Evolutionary conservation across 2,329 filamentous ascomycete genomes (phyloP).

Genomic region (Xylaria arbuscula): DNA sequence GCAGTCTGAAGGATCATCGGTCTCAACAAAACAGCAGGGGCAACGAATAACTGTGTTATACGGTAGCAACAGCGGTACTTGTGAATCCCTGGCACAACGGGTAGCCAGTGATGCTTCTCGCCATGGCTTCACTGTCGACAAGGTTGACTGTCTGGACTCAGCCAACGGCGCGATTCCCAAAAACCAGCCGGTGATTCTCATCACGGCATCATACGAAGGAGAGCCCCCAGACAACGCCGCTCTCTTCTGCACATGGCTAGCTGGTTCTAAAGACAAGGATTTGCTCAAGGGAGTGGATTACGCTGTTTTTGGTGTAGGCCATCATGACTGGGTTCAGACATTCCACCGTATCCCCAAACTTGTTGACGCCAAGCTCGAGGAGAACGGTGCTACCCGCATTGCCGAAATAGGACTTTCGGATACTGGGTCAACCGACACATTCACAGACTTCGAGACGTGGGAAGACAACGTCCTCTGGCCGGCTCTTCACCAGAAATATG

Average conservation of each 20-base stretch:
- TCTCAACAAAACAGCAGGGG: constrained; percentile 37
- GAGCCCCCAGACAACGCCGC: constrained; percentile 78
- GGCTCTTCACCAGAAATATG: constrained; percentile 54
- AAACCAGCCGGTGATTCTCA: constrained; percentile 70
- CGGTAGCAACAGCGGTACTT: constrained; percentile 80
- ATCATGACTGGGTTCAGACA: constrained; percentile 60
- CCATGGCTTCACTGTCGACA: constrained; percentile 68
- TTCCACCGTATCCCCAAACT: constrained; percentile 68
- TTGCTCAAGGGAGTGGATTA: constrained; percentile 69
- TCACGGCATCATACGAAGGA: constrained; percentile 80
- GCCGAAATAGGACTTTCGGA: constrained; percentile 62
- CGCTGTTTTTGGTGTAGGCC: constrained; percentile 76
- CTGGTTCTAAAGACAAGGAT: constrained; percentile 59
- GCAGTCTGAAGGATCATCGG: constrained; percentile 25
- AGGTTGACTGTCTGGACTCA: constrained; percentile 68
- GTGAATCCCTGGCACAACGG: constrained; percentile 73
- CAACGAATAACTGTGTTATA: constrained; percentile 74
- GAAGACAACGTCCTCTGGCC: constrained; percentile 65
- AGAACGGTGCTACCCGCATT: constrained; percentile 61
- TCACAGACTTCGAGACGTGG: constrained; percentile 69
- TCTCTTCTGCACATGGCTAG: constrained; percentile 75
- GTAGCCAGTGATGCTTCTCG: constrained; percentile 68
- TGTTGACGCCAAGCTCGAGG: constrained; percentile 59
- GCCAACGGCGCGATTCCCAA: constrained; percentile 70
- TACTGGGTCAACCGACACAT: constrained; percentile 65